Evolutionary conservation across 768 basidiomycete species (phyloP), one percentile per base, ranked within the genome.

Genomic region (Rhizopogon roseolus): DNA sequence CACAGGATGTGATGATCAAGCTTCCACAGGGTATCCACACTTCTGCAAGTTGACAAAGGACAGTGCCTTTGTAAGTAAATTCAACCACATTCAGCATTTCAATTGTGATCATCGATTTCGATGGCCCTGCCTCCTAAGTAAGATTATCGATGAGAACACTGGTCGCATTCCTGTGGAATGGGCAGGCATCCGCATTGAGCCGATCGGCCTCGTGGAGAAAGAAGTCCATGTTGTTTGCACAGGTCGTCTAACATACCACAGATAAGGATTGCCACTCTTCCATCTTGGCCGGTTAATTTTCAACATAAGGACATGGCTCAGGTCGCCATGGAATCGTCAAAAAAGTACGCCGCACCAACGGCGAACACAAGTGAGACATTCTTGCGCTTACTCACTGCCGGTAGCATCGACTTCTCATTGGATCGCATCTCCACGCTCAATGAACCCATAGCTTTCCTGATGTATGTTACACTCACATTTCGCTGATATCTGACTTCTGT

Each of bases 131-230:
- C 70, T 96, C 29, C 66, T 96, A 54, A 93, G 90, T 64, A 97
- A 97, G 63, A 88, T 96, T 62, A 70, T 90, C 49, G 88, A 93
- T 62, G 76, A 71, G 13, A 71, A 71, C 6, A 93, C 89, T 1
- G 80, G 77, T 6, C 65, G 68, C 14, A 77, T 83, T 41, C 93
- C 93, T 0, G 76, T 93, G 10, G 88, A 94, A 60, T 75, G 85
- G 22, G 77, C 76, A 9, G 90, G 88, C 1, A 52, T 90, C 2
- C 81, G 80, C 42, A 76, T 95, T 43, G 93, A 93, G 4, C 65
- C 95, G 28, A 86, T 97, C 43, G 93, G 93, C 3, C 78, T 97
- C 0, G 88, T 94, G 1, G 93, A 97, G 68, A 76, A 88, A 97
- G 68, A 76, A 88, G 93, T 93, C 57, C 37, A 73, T 32, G 17